phyloP scores from a whole-genome alignment of 306 rosid genomes.

The Rosa persica region DNA sequence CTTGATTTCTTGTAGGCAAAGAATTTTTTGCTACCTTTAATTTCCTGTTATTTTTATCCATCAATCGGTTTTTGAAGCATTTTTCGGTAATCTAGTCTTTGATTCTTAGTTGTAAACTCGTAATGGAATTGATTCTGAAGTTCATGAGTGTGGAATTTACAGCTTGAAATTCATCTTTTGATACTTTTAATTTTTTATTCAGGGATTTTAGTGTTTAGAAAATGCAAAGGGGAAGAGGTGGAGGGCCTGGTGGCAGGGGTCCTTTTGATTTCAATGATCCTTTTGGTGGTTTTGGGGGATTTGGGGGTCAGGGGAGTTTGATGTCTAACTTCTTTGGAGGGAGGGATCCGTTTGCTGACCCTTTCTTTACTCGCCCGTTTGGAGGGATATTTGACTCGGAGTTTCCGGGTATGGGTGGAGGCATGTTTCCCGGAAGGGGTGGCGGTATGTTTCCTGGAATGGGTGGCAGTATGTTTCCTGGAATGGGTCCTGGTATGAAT shows the following conservation, averaged over 20 bases:
- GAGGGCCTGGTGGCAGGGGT: conserved; percentile 46
- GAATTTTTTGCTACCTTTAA: neutral
- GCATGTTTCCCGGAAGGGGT: conserved; percentile 29
- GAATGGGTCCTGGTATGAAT: conserved; percentile 39
- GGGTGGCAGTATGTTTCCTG: conserved; percentile 41
- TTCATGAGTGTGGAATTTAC: neutral
- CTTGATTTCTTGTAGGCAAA: neutral
- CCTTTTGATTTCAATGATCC: conserved; percentile 55
- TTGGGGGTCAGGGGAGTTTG: conserved; percentile 57
- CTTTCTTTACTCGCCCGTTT: conserved; percentile 74
- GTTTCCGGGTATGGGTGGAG: neutral
- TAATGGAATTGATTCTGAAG: neutral
- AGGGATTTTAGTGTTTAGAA: conserved; percentile 30
- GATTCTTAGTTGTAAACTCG: neutral
- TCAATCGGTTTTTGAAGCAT: neutral
- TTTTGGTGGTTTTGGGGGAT: conserved; percentile 60
- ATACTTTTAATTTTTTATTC: neutral
- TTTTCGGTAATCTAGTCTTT: neutral
- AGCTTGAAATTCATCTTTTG: neutral
- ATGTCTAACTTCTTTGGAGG: conserved; percentile 59
- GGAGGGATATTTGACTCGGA: conserved; percentile 30
- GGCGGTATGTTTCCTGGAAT: conserved; percentile 46
- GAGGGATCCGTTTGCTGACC: conserved; percentile 76
- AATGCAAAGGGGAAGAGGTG: conserved; percentile 64
- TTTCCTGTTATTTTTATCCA: neutral